Evolutionary conservation across 768 basidiomycete genomes (phyloP), one percentile per base, ranked within the genome.

Genomic region (Leccinum broughii): DNA sequence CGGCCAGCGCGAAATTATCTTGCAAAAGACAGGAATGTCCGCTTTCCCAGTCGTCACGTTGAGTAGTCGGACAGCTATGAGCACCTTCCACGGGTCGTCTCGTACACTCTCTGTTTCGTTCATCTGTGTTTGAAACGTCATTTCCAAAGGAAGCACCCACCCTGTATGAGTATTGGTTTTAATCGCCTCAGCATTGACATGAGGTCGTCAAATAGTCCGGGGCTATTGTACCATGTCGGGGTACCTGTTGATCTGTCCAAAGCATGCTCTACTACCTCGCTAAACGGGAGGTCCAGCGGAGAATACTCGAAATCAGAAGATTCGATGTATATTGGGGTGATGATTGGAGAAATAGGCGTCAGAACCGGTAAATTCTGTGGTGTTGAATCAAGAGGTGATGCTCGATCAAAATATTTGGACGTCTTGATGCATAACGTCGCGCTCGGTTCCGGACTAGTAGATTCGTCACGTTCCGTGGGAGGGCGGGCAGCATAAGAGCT

Each of bases 11-110:
- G 70, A 60, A 15, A 89, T 66, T 28, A 92, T 75, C 22, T 76
- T 70, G 79, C 81, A 83, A 66, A 90, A 89, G 14, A 87, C 76
- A 3, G 90, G 90, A 34, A 89, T 79, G 9, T 88, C 86, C 14
- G 78, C 72, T 65, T 80, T 81, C 14, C 85, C 89, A 0, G 82
- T 73, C 0, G 90, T 90, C 68, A 87, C 86, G 67, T 92, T 92
- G 20, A 92, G 80, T 6, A 92, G 75, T 37, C 81, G 85, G 6
- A 83, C 84, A 1, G 85, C 86, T 20, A 91, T 77, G 7, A 92
- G 76, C 37, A 92, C 70, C 69, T 85, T 88, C 87, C 89, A 91
- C 6, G 87, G 85, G 64, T 86, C 79, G 20, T 80, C 70, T 0
- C 80, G 77, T 24, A 89, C 74, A 50, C 66, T 68, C 66, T 87